Base-by-base conservation (phyloP, 306 rosid genomes). In the Vicia sativa region DNA sequence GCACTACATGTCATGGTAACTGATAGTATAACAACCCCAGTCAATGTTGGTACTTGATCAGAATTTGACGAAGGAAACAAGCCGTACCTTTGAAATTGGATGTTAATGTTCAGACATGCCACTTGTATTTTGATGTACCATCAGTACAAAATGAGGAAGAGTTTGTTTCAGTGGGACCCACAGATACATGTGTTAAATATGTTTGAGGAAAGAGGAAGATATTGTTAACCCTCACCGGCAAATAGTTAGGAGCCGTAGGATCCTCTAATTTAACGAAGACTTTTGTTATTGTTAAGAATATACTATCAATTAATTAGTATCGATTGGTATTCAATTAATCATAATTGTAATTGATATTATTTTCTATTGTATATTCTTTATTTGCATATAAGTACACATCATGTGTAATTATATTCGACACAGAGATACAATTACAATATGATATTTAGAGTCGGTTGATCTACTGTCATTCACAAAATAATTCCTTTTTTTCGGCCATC, bases 141-240 rank as follows among this genome's bases (percentile, higher is more conserved):
- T 66, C 34, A 44, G 68, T 45, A 50, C 72, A 74, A 66, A 56
- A 21, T 37, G 43, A 35, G 16, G 38, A 39, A 41, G 18, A 44
- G 73, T 44, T 18, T 46, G 55, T 57, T 16, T 25, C 37, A 16
- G 21, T 37, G 2, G 60, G 64, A 4, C 41, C 45, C 29, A 16
- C 8, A 8, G 62, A 16, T 45, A 74, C 73, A 74, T 16, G 56
- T 49, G 52, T 45, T 14, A 45, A 45, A 49, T 11, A 35, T 74
- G 73, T 56, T 64, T 44, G 41, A 42, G n/a, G 71, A 53, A 65
- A 41, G 65, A 28, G 65, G 18, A 15, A 46, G 10, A 3, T 46
- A 46, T 45, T 15, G 11, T 7, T 46, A 46, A 46, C 11, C 53
- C 53, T 46, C 23, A 44, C 21, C 23, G 35, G 35, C 53, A 46